Conservation (phyloP, 1,284 basidiomycete species). For the Pisolithus thermaeus region DNA sequence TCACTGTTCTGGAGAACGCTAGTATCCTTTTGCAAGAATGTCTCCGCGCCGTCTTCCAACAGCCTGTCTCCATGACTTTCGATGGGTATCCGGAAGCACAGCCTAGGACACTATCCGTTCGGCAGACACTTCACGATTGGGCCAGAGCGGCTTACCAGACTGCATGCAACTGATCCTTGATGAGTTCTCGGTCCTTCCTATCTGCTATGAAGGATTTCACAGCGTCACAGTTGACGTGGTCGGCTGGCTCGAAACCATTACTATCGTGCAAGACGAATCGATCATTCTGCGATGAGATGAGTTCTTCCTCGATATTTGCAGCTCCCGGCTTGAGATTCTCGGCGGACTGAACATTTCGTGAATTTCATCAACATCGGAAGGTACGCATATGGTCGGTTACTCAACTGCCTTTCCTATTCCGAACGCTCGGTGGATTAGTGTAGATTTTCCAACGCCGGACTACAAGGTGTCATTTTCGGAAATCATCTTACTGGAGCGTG, state of each 20-base stretch:
- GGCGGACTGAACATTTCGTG: not conserved
- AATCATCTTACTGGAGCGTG: not conserved
- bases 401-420: too few relatives aligned
- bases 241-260: slow-evolving; percentile 24
- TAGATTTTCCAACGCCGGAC: too few relatives aligned
- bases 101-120: not conserved
- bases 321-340: not conserved
- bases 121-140: not conserved
- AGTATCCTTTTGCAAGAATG: not conserved
- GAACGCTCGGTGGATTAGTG: too few relatives aligned
- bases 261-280: slow-evolving; percentile 27
- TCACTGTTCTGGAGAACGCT: not conserved
- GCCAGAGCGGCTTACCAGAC: slow-evolving; percentile 1
- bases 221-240: slow-evolving; percentile 9
- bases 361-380: not conserved
- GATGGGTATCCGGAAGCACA: not conserved
- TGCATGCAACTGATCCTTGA: slow-evolving; percentile 3
- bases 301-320: slow-evolving; percentile 6
- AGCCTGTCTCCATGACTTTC: not conserved
- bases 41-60: not conserved
- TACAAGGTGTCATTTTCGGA: too few relatives aligned
- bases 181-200: not conserved
- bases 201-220: slow-evolving; percentile 16
- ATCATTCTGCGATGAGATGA: slow-evolving; percentile 15
- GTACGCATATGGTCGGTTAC: not conserved